A percentile compares a stretch with the other conserved stretches of the same genome.
phyloP scores from a whole-genome alignment of 108 stramenopile species.

The Pseudonitzschia multiseries region DNA sequence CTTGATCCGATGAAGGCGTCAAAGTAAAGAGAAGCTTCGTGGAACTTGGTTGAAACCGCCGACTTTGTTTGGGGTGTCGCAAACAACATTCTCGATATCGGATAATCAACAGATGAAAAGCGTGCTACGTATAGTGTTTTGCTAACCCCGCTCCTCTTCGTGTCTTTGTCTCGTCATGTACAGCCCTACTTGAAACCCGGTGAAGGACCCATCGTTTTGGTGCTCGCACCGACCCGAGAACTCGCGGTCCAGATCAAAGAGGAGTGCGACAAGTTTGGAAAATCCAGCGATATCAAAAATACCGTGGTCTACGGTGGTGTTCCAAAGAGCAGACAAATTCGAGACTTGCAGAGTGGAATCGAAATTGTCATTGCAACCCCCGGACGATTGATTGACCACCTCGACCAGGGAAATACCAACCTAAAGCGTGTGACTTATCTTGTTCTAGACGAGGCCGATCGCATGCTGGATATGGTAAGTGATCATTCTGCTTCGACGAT shows the following conservation, averaged over 20 bases:
- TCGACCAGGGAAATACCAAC: constrained; percentile 95
- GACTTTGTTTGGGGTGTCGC: not conserved
- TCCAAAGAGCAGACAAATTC: constrained; percentile 83
- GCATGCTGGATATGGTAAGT: constrained; percentile 94
- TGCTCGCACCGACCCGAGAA: constrained; percentile 97
- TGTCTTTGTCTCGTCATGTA: not conserved
- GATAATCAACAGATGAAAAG: not conserved
- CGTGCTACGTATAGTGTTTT: not conserved
- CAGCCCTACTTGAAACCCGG: constrained; percentile 98
- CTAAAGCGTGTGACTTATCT: constrained; percentile 95
- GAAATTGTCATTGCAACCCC: constrained; percentile 93
- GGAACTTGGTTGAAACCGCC: not conserved
- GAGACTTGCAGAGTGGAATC: constrained; percentile 78
- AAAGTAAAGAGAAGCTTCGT: not conserved
- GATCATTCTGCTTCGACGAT: not conserved
- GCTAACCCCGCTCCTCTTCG: not conserved
- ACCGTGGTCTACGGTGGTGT: constrained; percentile 99
- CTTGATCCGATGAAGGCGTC: not conserved
- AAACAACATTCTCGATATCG: not conserved
- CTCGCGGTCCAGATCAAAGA: constrained; percentile 99
- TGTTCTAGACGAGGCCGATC: constrained; percentile 93
- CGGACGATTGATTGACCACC: constrained; percentile 97
- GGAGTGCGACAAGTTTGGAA: constrained; percentile 98
- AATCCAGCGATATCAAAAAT: constrained; percentile 93
- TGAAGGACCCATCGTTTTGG: constrained; percentile 98